Base-by-base conservation (phyloP, 1,139 yeast species). In the Pichia sp. region DNA sequence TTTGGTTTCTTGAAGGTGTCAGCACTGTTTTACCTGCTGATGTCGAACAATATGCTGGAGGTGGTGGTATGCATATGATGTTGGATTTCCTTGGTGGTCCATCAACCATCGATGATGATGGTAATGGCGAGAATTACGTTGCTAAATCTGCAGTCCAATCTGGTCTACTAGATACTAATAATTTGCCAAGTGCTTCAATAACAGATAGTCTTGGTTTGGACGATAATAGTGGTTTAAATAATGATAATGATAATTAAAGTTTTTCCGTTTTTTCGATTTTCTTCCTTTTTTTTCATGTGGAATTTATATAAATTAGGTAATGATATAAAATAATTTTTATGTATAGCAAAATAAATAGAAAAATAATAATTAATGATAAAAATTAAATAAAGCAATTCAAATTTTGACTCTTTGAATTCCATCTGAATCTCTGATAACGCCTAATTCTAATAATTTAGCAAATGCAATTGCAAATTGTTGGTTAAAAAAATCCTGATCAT, bases 1-100 rank as follows among this genome's bases (percentile, higher is more conserved):
- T 89, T 18, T 90, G 97, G 97, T 90, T 90, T 59, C 72, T 90
- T 55, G 96, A 89, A 65, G 97, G 97, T 2, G 95, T 90, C 2
- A 78, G 94, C 5, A 81, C 81, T 52, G 95, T 88, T 0, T 72
- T 90, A 46, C 94, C 94, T 0, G 89, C 79, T 18, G 89, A 85
- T 64, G 94, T 85, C 27, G 94, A 85, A 55, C 87, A 84, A 58
- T 85, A 85, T 60, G 80, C 86, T 18, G 92, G 92, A 10, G 92
- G 92, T 46, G 92, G 94, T 45, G 92, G 92, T 53, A 83, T 83
- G 88, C 88, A 84, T 62, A 85, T 85, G 92, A 85, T 85, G 94
- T 71, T 85, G 66, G 92, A 85, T 65, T 85, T 85, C 69, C 70
- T 85, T 32, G 92, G 92, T 25, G 92, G 92, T 3, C 80, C 80